phyloP scores from a whole-genome alignment of 2,329 filamentous ascomycete genomes.

The Sclerotinia trifoliorum region DNA sequence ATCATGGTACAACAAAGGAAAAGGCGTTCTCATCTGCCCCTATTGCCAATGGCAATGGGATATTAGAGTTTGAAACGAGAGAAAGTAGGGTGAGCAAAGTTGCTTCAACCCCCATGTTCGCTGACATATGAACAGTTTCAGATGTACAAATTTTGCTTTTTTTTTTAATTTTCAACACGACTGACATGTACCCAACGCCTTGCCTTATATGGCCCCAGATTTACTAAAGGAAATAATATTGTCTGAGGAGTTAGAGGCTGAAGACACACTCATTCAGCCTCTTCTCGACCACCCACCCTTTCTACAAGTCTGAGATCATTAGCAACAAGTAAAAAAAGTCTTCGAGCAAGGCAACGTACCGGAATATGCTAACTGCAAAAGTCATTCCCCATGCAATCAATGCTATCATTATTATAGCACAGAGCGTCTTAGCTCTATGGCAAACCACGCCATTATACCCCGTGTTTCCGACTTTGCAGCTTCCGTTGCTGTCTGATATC shows the following conservation, averaged over 20 bases:
- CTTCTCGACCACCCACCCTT: conserved; percentile 56
- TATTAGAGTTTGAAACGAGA: conserved; percentile 11
- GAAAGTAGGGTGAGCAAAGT: conserved; percentile 3
- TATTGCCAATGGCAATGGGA: neutral
- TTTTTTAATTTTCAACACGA: conserved; percentile 10
- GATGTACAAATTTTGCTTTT: conserved; percentile 19
- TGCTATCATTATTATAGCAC: conserved; percentile 75
- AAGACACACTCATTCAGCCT: conserved; percentile 35
- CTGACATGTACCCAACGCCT: conserved; percentile 19
- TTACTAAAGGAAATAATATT: conserved; percentile 17
- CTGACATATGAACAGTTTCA: conserved; percentile 11
- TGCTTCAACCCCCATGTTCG: conserved; percentile 8
- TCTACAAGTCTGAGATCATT: conserved; percentile 51
- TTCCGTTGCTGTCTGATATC: conserved; percentile 61
- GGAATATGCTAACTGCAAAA: conserved; percentile 81
- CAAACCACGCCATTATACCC: conserved; percentile 52
- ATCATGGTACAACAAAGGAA: conserved; percentile 13
- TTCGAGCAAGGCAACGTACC: conserved; percentile 45
- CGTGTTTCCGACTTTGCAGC: conserved; percentile 49
- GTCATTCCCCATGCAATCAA: conserved; percentile 88
- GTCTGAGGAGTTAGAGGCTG: conserved; percentile 4
- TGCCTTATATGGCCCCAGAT: conserved; percentile 8
- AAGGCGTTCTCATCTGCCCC: neutral
- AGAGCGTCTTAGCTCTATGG: conserved; percentile 65
- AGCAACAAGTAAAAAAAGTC: conserved; percentile 30